Base-by-base conservation (phyloP, 2,329 filamentous ascomycete species). In the Purpureocillium lavendulum region DNA sequence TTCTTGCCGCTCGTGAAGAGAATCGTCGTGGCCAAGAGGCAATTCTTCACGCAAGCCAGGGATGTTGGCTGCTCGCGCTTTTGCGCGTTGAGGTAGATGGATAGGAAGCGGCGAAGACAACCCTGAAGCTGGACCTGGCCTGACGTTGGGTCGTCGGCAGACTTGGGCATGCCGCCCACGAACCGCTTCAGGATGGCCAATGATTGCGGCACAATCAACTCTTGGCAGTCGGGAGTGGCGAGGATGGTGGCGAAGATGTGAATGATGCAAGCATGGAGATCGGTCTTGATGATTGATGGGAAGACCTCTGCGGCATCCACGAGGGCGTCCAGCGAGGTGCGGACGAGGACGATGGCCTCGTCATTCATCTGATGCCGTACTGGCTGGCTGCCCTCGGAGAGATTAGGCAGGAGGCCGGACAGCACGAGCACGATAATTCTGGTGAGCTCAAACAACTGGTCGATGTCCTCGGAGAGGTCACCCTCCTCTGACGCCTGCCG, bases 301-400 rank as follows among this genome's bases (percentile, higher is more conserved):
- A 98, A 98, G 13, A 97, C 88, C 45, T 94, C 87, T 7, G 92
- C 89, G 1, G 92, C 89, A 55, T 97, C 87, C 4, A 97, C 92
- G 2, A 98, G 76, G 2, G 92, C 87, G 43, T 89, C 84, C 2
- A 98, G 71, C 1, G 87, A 82, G 2, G 84, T 80, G 17, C 81
- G 80, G 36, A 96, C 79, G 3, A 98, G 76, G 2, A 82, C 70
- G 14, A 94, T 75, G 2, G 87, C 85, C 59, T 97, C 90, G 51
- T 96, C 89, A 1, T 85, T 89, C 53, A 94, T 80, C 51, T 84
- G 80, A 53, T 87, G 81, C 34, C 85, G 80, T 21, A 77, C 80
- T 49, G 73, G 71, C 47, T 74, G 77, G 34, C 74, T 79, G 36
- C 71, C 67, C 44, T 86, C 83, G 4, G 77, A 77, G 4, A 94